Evolutionary conservation across 192 early-diverging fungal species (phyloP).

Genomic region (Backusella macrospora): DNA sequence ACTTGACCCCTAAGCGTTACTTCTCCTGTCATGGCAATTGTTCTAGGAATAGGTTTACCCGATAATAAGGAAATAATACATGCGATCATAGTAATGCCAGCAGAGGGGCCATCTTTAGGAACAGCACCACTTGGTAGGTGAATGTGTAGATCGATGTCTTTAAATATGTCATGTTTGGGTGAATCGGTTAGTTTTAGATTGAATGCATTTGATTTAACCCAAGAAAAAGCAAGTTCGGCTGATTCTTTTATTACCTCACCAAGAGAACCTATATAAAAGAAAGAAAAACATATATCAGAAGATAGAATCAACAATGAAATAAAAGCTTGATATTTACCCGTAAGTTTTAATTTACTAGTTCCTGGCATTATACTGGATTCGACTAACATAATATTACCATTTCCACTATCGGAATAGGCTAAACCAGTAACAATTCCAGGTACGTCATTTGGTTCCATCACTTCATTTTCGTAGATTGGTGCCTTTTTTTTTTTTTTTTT

Average conservation of each 20-base stretch:
- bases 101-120: conserved; percentile 82
- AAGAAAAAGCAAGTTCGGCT: conserved; percentile 71
- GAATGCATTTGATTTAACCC: conserved; percentile 70
- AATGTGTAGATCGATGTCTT: conserved; percentile 68
- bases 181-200: conserved; percentile 54
- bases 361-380: conserved; percentile 79
- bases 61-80: conserved; percentile 78
- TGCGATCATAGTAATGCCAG: conserved; percentile 64
- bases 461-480: conserved; percentile 65
- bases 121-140: conserved; percentile 82
- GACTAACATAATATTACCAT: conserved; percentile 74
- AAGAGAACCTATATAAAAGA: conserved; percentile 53
- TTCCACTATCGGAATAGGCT: conserved; percentile 74
- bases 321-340: conserved; percentile 41
- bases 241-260: conserved; percentile 90
- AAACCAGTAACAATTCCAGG: conserved; percentile 82
- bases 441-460: conserved; percentile 47
- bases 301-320: background rate
- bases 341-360: conserved; percentile 65
- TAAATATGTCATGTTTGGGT: conserved; percentile 14
- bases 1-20: conserved; percentile 81
- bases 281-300: background rate
- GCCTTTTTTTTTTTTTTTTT: conserved; percentile 52
- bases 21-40: conserved; percentile 85
- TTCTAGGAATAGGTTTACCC: conserved; percentile 49